These are phyloP conservation scores for Solanum neorickii DNA, from an alignment of 257 asterid genomes.

Conservation along the genomic window DNA sequence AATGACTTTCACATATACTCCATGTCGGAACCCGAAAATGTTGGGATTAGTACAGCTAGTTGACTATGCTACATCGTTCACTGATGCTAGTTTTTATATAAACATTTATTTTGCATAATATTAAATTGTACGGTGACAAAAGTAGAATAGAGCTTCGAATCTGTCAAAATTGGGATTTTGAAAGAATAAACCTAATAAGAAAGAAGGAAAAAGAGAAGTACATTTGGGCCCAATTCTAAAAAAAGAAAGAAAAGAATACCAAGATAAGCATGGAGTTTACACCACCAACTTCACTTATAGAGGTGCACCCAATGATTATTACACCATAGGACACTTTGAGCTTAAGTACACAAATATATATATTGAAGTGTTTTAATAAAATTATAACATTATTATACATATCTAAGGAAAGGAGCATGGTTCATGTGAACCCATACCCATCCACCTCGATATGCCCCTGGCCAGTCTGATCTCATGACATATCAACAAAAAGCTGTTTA, in stretches of 20 bases:
- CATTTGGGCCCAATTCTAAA: background rate
- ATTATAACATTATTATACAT: background rate
- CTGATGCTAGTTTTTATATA: background rate
- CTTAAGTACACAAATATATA: background rate
- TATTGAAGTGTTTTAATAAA: too few species aligned
- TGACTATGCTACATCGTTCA: background rate
- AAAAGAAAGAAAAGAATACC: background rate
- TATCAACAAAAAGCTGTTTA: background rate
- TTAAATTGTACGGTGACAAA: background rate
- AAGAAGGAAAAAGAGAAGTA: background rate
- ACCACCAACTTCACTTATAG: background rate
- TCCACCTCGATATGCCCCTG: background rate
- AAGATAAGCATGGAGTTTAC: background rate
- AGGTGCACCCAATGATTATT: background rate
- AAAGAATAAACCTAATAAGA: background rate
- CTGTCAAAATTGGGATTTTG: background rate
- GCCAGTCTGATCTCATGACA: background rate
- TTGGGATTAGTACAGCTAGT: background rate
- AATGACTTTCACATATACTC: background rate
- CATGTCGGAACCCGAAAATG: background rate
- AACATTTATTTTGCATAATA: background rate
- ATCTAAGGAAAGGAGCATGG: background rate
- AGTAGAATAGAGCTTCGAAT: background rate
- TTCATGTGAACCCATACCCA: background rate
- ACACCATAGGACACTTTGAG: background rate